phyloP scores from a whole-genome alignment of 1,284 basidiomycete genomes.

The Tylopilus sp. region DNA sequence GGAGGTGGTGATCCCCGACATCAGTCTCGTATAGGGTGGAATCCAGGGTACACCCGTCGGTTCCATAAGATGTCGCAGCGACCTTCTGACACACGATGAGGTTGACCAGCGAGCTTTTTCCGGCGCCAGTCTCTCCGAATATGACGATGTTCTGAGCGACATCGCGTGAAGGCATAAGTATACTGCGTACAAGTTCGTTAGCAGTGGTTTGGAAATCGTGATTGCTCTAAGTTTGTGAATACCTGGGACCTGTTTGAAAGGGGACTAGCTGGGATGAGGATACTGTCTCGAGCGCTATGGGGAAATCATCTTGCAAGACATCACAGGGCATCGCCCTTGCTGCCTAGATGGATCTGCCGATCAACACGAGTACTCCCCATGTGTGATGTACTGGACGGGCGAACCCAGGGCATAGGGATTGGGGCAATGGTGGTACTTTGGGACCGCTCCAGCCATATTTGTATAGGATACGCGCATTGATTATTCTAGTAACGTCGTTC shows the following conservation, averaged over 20 bases:
- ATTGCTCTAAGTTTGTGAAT: slow-evolving; percentile 6
- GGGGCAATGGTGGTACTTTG: not conserved
- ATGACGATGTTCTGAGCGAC: slow-evolving; percentile 26
- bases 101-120: slow-evolving; percentile 33
- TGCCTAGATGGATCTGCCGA: not conserved
- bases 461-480: not conserved
- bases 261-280: not conserved
- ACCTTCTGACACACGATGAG: slow-evolving; percentile 27
- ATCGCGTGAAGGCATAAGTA: slow-evolving; percentile 16
- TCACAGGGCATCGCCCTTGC: not conserved
- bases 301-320: not conserved
- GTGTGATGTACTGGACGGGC: slow-evolving; percentile 3
- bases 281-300: slow-evolving; percentile 1
- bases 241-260: slow-evolving; percentile 10
- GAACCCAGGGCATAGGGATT: slow-evolving; percentile 4
- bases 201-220: not conserved
- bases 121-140: slow-evolving; percentile 33
- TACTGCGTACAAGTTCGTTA: slow-evolving; percentile 9
- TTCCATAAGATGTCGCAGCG: slow-evolving; percentile 28
- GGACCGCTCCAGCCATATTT: not conserved
- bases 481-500: no score
- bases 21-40: slow-evolving; percentile 25
- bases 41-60: slow-evolving; percentile 29
- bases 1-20: slow-evolving; percentile 16
- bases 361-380: slow-evolving; percentile 23